Evolutionary conservation across 768 basidiomycete genomes (phyloP), one percentile per base, ranked within the genome.

Genomic region (Boletus rubescentipes): DNA sequence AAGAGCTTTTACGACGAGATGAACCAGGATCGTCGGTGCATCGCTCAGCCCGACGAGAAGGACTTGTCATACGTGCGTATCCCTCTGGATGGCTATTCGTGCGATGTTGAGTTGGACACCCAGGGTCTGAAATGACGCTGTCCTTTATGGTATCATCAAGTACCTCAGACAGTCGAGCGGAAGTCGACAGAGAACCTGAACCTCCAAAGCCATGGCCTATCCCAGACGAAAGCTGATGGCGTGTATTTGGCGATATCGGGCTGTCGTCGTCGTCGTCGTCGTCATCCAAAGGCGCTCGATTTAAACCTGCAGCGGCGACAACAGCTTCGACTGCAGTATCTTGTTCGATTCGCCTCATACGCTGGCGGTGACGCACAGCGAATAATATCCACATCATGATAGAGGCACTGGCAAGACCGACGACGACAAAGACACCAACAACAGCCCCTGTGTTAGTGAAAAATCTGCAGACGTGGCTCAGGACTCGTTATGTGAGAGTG

Each of bases 391-490:
- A 90, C 44, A 91, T 75, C 37, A 84, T 63, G 50, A 83, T 91
- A 44, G 79, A 83, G 20, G 81, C 85, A 29, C 74, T 84, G 4
- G 91, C 86, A 18, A 98, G 77, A 29, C 93, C 95, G 16, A 95
- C 90, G 15, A 93, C 84, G 36, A 92, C 83, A 63, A 97, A 98
- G 9, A 93, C 90, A 41, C 91, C 96, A 1, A 88, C 88, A 4
- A 98, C 93, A 11, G 93, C 95, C 18, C 93, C 93, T 21, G 87
- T 89, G 66, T 96, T 91, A 46, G 70, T 69, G 72, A 96, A 95
- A 75, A 97, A 98, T 51, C 89, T 91, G 53, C 16, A 40, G 6
- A 31, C 30, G n/a, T 58, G 38, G 16, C 46, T 61, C 45, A 62
- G 58, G 32, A 46, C 32, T 37, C 18, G 14, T 23, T 15, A 42